These are phyloP conservation scores for Atkinsonella hypoxylon DNA, from an alignment of 2,329 filamentous ascomycete genomes.

Conservation along the genomic window DNA sequence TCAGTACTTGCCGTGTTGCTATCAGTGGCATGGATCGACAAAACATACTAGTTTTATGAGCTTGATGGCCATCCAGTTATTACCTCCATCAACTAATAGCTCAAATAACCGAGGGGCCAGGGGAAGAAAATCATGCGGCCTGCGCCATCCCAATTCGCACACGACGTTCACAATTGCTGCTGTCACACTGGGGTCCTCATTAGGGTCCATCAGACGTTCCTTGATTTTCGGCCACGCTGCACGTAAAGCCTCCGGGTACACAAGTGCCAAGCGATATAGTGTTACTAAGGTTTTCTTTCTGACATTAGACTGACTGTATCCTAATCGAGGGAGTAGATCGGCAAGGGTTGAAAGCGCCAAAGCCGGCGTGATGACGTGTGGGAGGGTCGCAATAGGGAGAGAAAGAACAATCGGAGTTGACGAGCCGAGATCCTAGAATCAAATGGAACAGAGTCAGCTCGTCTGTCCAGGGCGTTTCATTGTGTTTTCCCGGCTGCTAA, in stretches of 20 bases:
- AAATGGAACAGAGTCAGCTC: neutral
- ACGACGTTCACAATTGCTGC: slow-evolving; percentile 95
- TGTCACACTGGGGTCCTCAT: slow-evolving; percentile 85
- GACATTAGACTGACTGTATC: slow-evolving; percentile 73
- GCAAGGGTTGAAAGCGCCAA: slow-evolving; percentile 81
- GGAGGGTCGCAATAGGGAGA: slow-evolving; percentile 79
- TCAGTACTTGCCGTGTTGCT: slow-evolving; percentile 11
- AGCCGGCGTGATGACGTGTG: slow-evolving; percentile 86
- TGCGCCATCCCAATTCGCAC: slow-evolving; percentile 87
- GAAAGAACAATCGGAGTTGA: slow-evolving; percentile 65
- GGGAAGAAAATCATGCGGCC: slow-evolving; percentile 86
- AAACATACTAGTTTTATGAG: slow-evolving; percentile 78
- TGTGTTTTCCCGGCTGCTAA: neutral
- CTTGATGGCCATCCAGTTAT: slow-evolving; percentile 99
- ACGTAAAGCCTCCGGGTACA: slow-evolving; percentile 90
- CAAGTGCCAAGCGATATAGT: slow-evolving; percentile 80
- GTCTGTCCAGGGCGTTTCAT: neutral
- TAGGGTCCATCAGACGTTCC: slow-evolving; percentile 78
- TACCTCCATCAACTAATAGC: slow-evolving; percentile 77
- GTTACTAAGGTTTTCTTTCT: slow-evolving; percentile 95
- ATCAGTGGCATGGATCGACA: neutral
- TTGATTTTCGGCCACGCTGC: slow-evolving; percentile 97
- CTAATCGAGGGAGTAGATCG: slow-evolving; percentile 76
- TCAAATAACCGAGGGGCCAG: slow-evolving; percentile 87
- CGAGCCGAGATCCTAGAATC: slow-evolving; percentile 52